Base-by-base conservation (phyloP, 805 yeast genomes). In the Zygotorulaspora chibaensis region DNA sequence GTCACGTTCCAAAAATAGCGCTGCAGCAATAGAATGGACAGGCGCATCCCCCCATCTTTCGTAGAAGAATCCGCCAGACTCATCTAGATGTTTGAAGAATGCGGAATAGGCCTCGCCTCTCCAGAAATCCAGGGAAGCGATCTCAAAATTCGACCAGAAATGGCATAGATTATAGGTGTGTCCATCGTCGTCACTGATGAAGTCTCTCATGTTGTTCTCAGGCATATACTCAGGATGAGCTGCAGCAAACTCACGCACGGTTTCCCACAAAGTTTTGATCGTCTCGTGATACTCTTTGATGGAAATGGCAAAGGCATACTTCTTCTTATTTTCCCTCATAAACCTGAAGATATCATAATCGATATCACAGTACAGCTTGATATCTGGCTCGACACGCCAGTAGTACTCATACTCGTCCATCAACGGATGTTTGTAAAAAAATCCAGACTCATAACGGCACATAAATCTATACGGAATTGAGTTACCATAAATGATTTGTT, bases 11-110 rank as follows among this genome's bases (percentile, higher is more conserved):
- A 87, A 62, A 70, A 88, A 85, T 53, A 88, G 70, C 3, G 93
- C 71, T 16, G 87, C 96, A 27, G 93, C 96, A 58, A 87, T 81
- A 5, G 95, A 84, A 66, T 87, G 96, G 40, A 87, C 83, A 29
- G 96, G 96, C 23, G 95, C 96, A 67, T 87, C 96, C 57, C 96
- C 95, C 96, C 95, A 87, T 68, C 96, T 77, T 72, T 85, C 89
- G 66, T 87, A 88, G 71, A 84, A 88, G 70, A 88, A 88, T n/a
- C 96, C 96, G 64, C 96, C 96, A 12, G 83, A 77, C 51, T 77
- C 66, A 67, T 88, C 96, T 59, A 88, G 75, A 56, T 74, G 70
- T 15, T 85, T 84, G 57, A 88, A 88, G 66, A 83, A 88, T 46
- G 76, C 74, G 38, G 66, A 56, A 62, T 88, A 88, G 8, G 87